phyloP scores from a whole-genome alignment of 768 basidiomycete genomes.

The Scleroderma bovista region DNA sequence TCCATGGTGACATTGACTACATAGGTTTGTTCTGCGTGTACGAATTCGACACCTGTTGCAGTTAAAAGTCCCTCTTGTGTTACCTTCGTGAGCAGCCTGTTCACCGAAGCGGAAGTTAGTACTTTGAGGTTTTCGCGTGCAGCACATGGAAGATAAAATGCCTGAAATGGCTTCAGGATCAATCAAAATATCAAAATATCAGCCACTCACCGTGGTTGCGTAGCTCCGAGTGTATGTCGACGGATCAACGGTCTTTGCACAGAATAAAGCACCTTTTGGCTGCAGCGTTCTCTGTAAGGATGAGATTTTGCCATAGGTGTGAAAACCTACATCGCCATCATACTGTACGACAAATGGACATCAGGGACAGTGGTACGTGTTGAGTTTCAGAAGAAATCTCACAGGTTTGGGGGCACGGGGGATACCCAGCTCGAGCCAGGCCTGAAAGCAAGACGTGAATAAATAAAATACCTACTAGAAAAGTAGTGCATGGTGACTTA shows the following conservation, averaged over 20 bases:
- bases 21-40: constrained; percentile 23
- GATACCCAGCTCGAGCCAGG: background rate
- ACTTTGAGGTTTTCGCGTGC: constrained; percentile 26
- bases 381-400: constrained; percentile 24
- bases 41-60: constrained; percentile 47
- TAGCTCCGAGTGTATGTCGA: constrained; percentile 24
- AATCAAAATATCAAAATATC: background rate
- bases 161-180: constrained; percentile 6
- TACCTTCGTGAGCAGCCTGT: constrained; percentile 18
- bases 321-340: background rate
- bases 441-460: constrained; percentile 1
- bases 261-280: constrained; percentile 20
- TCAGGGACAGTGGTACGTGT: background rate
- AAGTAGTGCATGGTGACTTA: too few species aligned
- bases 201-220: constrained; percentile 24
- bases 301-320: background rate
- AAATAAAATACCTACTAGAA: too few species aligned
- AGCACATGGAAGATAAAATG: constrained; percentile 17
- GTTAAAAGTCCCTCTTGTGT: constrained; percentile 16
- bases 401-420: background rate
- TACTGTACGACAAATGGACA: background rate
- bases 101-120: constrained; percentile 22
- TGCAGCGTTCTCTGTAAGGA: constrained; percentile 6
- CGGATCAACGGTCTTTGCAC: constrained; percentile 20
- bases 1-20: constrained; percentile 40